Base-by-base conservation (phyloP, 2,329 filamentous ascomycete species). In the Arthrobotrys entomopaga region DNA sequence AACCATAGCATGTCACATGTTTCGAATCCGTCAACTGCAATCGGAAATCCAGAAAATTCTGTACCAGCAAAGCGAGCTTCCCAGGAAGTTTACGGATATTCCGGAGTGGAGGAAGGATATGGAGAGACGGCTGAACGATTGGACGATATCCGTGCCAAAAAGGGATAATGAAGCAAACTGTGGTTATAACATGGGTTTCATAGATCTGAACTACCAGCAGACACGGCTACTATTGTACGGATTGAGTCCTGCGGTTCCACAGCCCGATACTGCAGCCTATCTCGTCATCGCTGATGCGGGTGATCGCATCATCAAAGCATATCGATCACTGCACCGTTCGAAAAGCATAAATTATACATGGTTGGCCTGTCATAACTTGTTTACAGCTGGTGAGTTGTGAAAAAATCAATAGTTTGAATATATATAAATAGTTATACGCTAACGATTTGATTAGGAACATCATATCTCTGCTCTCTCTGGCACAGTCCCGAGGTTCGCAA, bases 21-120 rank as follows among this genome's bases (percentile, higher is more conserved):
- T 97, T 82, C 90, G 92, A 20, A 85, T 98, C 19, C 87, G 94
- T 16, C 83, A 97, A 63, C 84, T 98, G 46, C 94, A 98, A 82
- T 97, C 93, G 0, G 94, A 98, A 81, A 96, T 98, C 46, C 84
- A 97, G 52, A 93, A 97, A 81, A 94, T 98, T 0, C 83, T 97
- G 70, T 91, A 95, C 81, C 92, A 96, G 75, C 93, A 97, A 82
- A 90, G 92, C 0, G 90, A 94, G 77, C 87, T 90, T 77, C 91
- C 91, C 7, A 87, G 92, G 75, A 89, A 87, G 43, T 97, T 96
- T 79, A 88, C 90, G 66, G 93, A 90, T 0, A 97, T 97, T 83
- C 87, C 91, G 49, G 89, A 89, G 0, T 98, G 94, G 94, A 88
- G 94, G 20, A 88, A 88, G 76, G 91, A 97, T 80, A 92, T 98